A percentile compares a stretch with the other conserved stretches of the same genome.
Evolutionary conservation across 1,284 basidiomycete species (phyloP).

Genomic region (Cystobasidiaceae sp.): DNA sequence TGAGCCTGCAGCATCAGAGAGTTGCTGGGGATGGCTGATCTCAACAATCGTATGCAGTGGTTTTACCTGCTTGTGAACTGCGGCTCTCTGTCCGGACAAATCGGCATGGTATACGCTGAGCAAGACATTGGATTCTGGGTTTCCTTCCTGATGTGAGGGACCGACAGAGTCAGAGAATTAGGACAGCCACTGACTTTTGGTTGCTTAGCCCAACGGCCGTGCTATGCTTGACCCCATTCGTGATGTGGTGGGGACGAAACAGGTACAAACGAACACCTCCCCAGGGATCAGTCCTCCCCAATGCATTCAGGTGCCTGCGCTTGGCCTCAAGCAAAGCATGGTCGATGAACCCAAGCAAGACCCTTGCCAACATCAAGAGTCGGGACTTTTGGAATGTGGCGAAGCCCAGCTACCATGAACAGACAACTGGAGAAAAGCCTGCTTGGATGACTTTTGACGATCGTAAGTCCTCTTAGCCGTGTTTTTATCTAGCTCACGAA

Average conservation of each 20-base stretch:
- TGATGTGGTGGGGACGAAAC: constrained; percentile 63
- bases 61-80: constrained; percentile 63
- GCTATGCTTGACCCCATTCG: constrained; percentile 54
- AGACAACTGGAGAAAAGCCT: constrained; percentile 39
- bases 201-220: constrained; percentile 49
- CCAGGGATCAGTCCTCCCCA: constrained; percentile 69
- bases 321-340: constrained; percentile 44
- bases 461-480: not conserved
- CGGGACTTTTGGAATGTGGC: constrained; percentile 71
- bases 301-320: constrained; percentile 44
- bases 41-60: constrained; percentile 53
- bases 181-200: no score
- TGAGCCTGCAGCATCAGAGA: not conserved
- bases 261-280: constrained; percentile 65
- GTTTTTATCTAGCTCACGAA: not conserved
- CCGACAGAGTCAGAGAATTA: no score
- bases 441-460: constrained; percentile 49
- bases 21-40: not conserved
- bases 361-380: constrained; percentile 47
- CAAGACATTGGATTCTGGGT: constrained; percentile 48
- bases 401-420: constrained; percentile 54
- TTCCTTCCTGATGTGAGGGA: constrained; percentile 45
- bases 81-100: constrained; percentile 58
- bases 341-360: constrained; percentile 45
- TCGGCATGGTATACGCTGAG: constrained; percentile 47